A percentile compares a stretch with the other conserved stretches of the same genome.
phyloP scores from a whole-genome alignment of 108 stramenopile species.

The Stephanodiscus minutulus region DNA sequence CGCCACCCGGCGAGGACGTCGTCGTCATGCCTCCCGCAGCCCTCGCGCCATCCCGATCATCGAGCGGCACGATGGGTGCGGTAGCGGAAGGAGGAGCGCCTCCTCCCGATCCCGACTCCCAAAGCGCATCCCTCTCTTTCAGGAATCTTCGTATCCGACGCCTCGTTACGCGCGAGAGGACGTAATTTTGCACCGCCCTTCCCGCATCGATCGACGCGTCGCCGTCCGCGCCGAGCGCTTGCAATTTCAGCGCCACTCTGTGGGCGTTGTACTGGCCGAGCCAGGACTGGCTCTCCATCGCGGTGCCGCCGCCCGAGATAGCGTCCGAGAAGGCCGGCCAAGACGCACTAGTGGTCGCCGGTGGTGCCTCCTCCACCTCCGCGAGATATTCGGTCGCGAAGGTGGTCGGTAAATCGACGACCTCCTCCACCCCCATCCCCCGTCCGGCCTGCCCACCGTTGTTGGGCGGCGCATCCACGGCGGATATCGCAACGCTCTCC shows the following conservation, averaged over 20 bases:
- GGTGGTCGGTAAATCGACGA: too few species aligned
- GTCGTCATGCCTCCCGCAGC: not conserved
- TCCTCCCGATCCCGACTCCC: conserved; percentile 30
- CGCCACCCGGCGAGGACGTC: not conserved
- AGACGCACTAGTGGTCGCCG: too few species aligned
- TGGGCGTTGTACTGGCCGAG: conserved; percentile 65
- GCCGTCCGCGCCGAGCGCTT: conserved; percentile 49
- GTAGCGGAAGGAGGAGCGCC: too few species aligned
- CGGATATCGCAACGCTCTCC: not conserved
- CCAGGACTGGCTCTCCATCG: too few species aligned
- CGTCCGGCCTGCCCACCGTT: not conserved
- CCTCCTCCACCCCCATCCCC: not conserved
- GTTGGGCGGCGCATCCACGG: not conserved
- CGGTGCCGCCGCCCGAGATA: too few species aligned
- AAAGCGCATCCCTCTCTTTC: conserved; percentile 62
- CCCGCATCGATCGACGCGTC: conserved; percentile 55
- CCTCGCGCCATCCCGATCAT: conserved; percentile 23
- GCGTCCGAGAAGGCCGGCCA: too few species aligned
- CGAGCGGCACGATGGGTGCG: not conserved
- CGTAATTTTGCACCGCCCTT: conserved; percentile 60
- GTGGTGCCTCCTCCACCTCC: not conserved
- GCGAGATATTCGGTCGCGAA: conserved; percentile 7
- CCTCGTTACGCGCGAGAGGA: conserved; percentile 56
- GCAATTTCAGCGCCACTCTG: conserved; percentile 54
- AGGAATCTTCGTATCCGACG: conserved; percentile 67